phyloP scores from a whole-genome alignment of 2,329 filamentous ascomycete species.

The Penicillium brevicompactum region DNA sequence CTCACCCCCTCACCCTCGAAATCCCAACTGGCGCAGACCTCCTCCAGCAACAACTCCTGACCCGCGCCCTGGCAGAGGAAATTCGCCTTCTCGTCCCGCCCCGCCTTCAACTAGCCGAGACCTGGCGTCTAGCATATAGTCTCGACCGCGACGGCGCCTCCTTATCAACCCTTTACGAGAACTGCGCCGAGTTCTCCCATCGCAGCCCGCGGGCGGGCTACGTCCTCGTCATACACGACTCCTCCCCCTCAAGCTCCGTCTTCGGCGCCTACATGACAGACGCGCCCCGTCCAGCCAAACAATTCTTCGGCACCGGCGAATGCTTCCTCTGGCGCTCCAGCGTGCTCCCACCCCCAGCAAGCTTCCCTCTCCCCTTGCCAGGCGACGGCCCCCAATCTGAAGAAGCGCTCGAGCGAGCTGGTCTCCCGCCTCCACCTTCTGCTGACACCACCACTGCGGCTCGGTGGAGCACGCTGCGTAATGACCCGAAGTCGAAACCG shows the following conservation, averaged over 20 bases:
- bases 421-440: slow-evolving; percentile 70
- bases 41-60: slow-evolving; percentile 66
- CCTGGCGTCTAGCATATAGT: slow-evolving; percentile 85
- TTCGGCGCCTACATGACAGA: slow-evolving; percentile 97
- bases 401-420: slow-evolving; percentile 52
- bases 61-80: slow-evolving; percentile 78
- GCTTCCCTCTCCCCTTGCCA: slow-evolving; percentile 11
- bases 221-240: slow-evolving; percentile 83
- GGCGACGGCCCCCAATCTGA: slow-evolving; percentile 28
- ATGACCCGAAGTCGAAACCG: slow-evolving; percentile 31
- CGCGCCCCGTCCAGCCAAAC: slow-evolving; percentile 73
- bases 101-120: slow-evolving; percentile 80
- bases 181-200: slow-evolving; percentile 67
- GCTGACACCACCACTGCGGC: slow-evolving; percentile 63
- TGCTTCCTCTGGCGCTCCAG: slow-evolving; percentile 88
- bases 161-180: slow-evolving; percentile 80
- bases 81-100: slow-evolving; percentile 87
- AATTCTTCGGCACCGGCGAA: slow-evolving; percentile 95
- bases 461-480: slow-evolving; percentile 61
- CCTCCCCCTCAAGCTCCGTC: slow-evolving; percentile 51
- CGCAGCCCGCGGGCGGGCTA: slow-evolving; percentile 76
- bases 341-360: slow-evolving; percentile 53
- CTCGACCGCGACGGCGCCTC: slow-evolving; percentile 91
- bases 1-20: slow-evolving; percentile 72
- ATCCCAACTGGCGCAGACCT: slow-evolving; percentile 54